phyloP scores from a whole-genome alignment of 805 yeast genomes.

The Diddensiella transvaalensis region DNA sequence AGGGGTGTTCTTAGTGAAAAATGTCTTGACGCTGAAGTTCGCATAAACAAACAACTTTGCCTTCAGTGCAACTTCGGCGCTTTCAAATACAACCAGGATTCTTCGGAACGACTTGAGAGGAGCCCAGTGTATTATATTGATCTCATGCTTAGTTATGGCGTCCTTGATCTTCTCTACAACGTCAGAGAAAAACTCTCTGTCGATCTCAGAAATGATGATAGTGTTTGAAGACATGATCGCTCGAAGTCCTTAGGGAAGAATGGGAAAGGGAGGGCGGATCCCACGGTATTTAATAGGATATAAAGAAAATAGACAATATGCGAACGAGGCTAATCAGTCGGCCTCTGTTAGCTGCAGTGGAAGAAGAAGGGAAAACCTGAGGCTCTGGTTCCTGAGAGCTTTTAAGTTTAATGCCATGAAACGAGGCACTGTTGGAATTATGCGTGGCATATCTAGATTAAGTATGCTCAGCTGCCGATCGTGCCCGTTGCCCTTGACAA shows the following conservation, averaged over 20 bases:
- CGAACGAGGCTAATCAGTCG: too few relatives aligned
- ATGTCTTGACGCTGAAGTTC: not conserved
- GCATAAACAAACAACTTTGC: not conserved
- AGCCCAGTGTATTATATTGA: constrained; percentile 23
- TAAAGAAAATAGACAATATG: too few relatives aligned
- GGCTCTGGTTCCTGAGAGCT: not conserved
- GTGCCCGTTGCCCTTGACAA: too few relatives aligned
- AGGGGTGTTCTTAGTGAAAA: constrained; percentile 9
- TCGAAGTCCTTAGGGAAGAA: too few relatives aligned
- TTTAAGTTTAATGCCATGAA: not conserved
- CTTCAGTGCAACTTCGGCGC: constrained; percentile 12
- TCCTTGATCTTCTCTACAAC: not conserved
- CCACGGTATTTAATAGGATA: not conserved
- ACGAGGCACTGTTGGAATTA: not conserved
- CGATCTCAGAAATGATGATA: not conserved
- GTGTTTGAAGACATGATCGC: not conserved
- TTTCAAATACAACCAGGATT: constrained; percentile 24
- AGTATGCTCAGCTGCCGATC: not conserved
- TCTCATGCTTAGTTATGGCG: not conserved
- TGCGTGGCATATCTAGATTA: not conserved
- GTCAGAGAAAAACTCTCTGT: not conserved
- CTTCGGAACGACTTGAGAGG: constrained; percentile 24
- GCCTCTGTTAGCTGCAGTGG: not conserved
- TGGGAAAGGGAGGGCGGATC: not conserved
- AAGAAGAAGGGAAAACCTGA: not conserved